Base-by-base conservation (phyloP, 2,329 filamentous ascomycete genomes). In the Thielaviopsis punctulata region DNA sequence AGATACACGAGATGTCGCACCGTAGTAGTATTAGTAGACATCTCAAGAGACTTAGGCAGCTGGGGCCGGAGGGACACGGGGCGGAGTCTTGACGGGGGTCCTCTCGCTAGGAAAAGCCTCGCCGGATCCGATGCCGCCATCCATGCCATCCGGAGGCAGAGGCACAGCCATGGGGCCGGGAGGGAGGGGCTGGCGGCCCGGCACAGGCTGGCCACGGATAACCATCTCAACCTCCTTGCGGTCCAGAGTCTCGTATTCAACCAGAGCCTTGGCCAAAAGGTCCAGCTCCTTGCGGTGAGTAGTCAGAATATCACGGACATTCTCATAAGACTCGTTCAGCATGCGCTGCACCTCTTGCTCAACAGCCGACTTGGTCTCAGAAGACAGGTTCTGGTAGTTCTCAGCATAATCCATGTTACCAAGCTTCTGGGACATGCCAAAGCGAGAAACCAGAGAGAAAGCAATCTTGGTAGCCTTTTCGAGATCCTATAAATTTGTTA, bases 161-260 rank as follows among this genome's bases (percentile, higher is more conserved):
- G 54, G 54, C 24, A 55, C 66, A 61, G 84, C 82, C 64, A 89
- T 79, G 1, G 77, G 79, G 19, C 73, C 68, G 51, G 72, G 66
- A 19, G 77, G 72, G 56, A 78, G 41, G 25, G 49, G 47, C 44
- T 56, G 67, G 55, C 86, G 85, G 45, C 77, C 75, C 1, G 80
- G 73, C 36, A 98, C 70, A 62, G 84, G 82, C 68, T 95, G 87
- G 33, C 92, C 92, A 50, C 77, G 79, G 57, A 98, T 81, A 5
- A 96, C 86, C 70, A 84, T 86, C 65, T 89, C 80, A 57, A 96
- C 93, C 66, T 98, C 92, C 2, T 84, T 80, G 65, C 83, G 85
- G 64, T 84, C 84, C 49, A 98, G 69, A 0, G 88, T 95, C 71
- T 98, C 92, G 65, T 95, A 96, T 66, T 95, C 82, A 30, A 98